Base-by-base conservation (phyloP, 106 monocot species). In the Phalaenopsis aphrodite region DNA sequence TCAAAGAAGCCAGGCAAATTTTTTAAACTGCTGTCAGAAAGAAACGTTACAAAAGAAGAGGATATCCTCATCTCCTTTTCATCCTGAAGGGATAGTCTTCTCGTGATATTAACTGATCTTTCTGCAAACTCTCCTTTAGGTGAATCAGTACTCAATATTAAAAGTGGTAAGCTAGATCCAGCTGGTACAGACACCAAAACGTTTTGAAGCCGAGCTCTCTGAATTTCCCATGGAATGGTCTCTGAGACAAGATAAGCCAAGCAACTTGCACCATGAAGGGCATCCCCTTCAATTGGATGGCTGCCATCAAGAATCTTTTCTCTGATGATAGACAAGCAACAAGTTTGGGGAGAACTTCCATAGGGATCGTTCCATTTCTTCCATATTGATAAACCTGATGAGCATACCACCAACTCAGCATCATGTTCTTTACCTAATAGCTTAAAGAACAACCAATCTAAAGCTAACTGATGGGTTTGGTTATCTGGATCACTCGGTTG, bases 371-470 rank as follows among this genome's bases (percentile, higher is more conserved):
- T 72, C 82, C 81, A 81, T 46, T 82, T 87, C 75, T 82, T 95
- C 90, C 89, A 95, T 81, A 95, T 89, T 8, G 93, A 91, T 57
- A 95, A 48, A n/a, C 67, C 61, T 57, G 93, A 43, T 41, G 72
- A 82, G 47, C 76, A 87, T 75, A 91, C 66, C 67, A 93, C 36
- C 7, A 81, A 77, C 11, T 84, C 89, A 56, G 84, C 72, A 78
- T 86, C 81, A 47, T 82, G 42, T 75, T 43, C 80, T 21, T 41
- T 78, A 42, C 92, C 94, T 80, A 88, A 81, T 38, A 99, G 83
- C 78, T 99, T 99, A 48, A 84, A 84, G 10, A 72, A 82, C 79
- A 95, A 84, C 99, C 99, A 99, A 68, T 80, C 89, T n/a, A 80
- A 85, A 61, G 85, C 82, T 69, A 84, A 66, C 39, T 78, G 74